Evolutionary conservation across 2,329 filamentous ascomycete genomes (phyloP), one percentile per base, ranked within the genome.

Genomic region (Ascochyta pisi): DNA sequence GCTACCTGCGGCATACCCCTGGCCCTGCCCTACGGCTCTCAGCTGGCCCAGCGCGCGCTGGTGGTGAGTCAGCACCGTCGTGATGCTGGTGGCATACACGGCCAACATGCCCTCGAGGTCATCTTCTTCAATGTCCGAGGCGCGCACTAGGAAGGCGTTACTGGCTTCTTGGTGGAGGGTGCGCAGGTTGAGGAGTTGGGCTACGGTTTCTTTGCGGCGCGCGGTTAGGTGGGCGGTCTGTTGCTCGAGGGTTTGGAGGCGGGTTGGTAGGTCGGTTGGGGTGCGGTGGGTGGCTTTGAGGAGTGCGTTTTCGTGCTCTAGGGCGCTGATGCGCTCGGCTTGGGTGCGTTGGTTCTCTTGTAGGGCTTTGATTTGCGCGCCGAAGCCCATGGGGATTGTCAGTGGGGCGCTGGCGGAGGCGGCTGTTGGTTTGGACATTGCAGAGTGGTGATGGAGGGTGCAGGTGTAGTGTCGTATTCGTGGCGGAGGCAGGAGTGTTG

Each of bases 101-200:
- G 43, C 50, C 12, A 68, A n/a, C 50, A 67, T 58, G 13, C 61
- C 60, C 33, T 68, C 66, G 4, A 67, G 51, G 16, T 68, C 61
- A 9, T 65, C 64, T 12, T 45, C 12, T 27, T 65, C 55, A 8
- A 68, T 47, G 12, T 66, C 63, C 2, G 8, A 40, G 3, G 58
- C 51, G 22, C 63, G 63, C 15, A 64, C 23, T 1, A 52, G 46
- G 35, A 68, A 63, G 2, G 61, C 55, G 26, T 67, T 67, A 37
- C 47, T 53, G 22, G 65, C 60, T 45, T 67, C 64, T 29, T 62
- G 60, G 29, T 66, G 50, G 0, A 64, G 39, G 2, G 62, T 61
- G 15, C 63, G 57, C 26, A 67, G 50, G 34, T 58, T 69, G 40
- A 49, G 35, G 1, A 69, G 58, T 9, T 60, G 58, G 16, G 39